These are phyloP conservation scores for Nemophila menziesii DNA, from an alignment of 257 asterid genomes.

Conservation along the genomic window DNA sequence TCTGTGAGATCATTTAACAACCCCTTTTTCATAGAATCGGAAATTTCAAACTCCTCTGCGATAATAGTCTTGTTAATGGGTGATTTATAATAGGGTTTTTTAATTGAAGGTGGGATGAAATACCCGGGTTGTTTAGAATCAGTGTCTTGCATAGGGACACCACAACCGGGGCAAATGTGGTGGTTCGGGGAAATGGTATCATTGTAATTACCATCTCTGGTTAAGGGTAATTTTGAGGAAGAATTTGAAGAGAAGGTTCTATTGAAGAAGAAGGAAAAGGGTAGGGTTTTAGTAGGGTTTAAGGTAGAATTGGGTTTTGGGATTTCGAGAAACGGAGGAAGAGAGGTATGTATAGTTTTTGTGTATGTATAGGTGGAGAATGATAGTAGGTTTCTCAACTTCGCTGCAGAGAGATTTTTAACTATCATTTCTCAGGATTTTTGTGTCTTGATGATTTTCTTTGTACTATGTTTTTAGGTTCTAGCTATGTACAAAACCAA, in stretches of 20 bases:
- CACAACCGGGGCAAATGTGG: constrained; percentile 77
- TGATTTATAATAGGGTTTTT: constrained; percentile 33
- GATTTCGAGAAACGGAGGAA: constrained; percentile 8
- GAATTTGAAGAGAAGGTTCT: constrained; percentile 33
- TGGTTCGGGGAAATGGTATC: constrained; percentile 25
- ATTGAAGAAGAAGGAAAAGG: constrained; percentile 11
- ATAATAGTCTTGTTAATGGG: constrained; percentile 38
- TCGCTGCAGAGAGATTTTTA: constrained; percentile 39
- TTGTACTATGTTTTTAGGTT: no score
- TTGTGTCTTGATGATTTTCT: no score
- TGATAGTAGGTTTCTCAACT: constrained; percentile 34
- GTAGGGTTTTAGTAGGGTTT: constrained; percentile 50
- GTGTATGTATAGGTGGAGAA: constrained; percentile 19
- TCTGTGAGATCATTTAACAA: constrained; percentile 36
- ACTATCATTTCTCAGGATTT: constrained; percentile 27
- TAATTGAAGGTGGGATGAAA: constrained; percentile 31
- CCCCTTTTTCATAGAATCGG: constrained; percentile 51
- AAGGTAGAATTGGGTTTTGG: constrained; percentile 15
- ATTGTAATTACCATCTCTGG: constrained; percentile 77
- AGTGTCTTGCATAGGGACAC: constrained; percentile 61
- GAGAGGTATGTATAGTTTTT: constrained; percentile 18
- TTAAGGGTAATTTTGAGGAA: constrained; percentile 18
- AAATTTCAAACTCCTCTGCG: constrained; percentile 47
- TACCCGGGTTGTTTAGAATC: constrained; percentile 65
- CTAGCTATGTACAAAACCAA: no score